Base-by-base conservation (phyloP, 768 basidiomycete species). In the Mycena alexandri region DNA sequence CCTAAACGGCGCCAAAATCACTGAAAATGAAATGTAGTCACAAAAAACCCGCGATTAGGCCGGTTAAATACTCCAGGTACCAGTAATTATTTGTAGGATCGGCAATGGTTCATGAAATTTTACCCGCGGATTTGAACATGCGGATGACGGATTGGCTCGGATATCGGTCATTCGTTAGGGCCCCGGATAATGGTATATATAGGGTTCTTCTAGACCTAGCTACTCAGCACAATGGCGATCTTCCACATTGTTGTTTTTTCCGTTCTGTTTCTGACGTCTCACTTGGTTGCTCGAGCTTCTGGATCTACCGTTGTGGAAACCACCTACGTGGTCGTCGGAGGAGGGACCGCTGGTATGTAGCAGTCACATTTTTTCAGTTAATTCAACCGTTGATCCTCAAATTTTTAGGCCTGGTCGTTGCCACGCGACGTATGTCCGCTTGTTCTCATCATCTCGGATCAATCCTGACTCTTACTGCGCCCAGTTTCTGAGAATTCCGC, bases 151-250 rank as follows among this genome's bases (percentile, higher is more conserved):
- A n/a, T n/a, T n/a, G n/a, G n/a, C n/a, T n/a, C n/a, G n/a, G n/a
- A n/a, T n/a, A n/a, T n/a, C n/a, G n/a, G n/a, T n/a, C n/a, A n/a
- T n/a, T n/a, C n/a, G n/a, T n/a, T n/a, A n/a, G n/a, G 24, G 29
- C 16, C 8, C 12, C 33, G 33, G 24, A 53, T 53, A 36, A 56
- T n/a, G 33, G 21, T 53, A 53, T 53, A 53, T 53, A 53, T 25
- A 41, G 41, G n/a, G n/a, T n/a, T 56, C 38, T 56, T 56, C 54
- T 56, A 34, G 8, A 41, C 53, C 54, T 25, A 8, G 9, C 38
- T 56, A 36, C 54, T 42, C 22, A 56, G 38, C 54, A 56, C 54
- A 42, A 56, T 56, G 54, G 17, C 54, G 38, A 56, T 56, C 38
- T 56, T 22, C 54, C 54, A 56, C 38, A 56, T 56, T 56, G 38